A percentile compares a stretch with the other conserved stretches of the same genome.
Conservation (phyloP, 495 filamentous ascomycete genomes). For the Mycothermus thermophilus region DNA sequence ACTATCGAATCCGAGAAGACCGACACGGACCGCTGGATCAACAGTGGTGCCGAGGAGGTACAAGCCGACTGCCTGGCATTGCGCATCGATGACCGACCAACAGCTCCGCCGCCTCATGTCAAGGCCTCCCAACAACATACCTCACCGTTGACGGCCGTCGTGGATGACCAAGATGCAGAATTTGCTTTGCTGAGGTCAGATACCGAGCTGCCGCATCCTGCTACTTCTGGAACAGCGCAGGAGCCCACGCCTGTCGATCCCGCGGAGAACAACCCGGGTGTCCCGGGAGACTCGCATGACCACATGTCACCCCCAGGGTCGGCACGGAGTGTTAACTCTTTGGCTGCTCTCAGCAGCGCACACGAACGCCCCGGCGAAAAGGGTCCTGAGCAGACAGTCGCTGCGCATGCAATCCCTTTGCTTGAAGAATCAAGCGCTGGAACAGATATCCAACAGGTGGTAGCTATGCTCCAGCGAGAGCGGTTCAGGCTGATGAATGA, state of each 20-base stretch:
- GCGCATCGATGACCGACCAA: slow-evolving; percentile 15
- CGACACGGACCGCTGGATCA: slow-evolving; percentile 57
- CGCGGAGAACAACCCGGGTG: too few species aligned
- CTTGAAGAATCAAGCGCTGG: not conserved
- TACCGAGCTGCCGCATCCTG: slow-evolving; percentile 29
- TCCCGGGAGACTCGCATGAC: too few species aligned
- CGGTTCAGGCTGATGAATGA: slow-evolving; percentile 56
- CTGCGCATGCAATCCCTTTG: too few species aligned
- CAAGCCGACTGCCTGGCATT: slow-evolving; percentile 53
- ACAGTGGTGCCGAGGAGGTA: slow-evolving; percentile 56
- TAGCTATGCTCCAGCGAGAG: slow-evolving; percentile 49
- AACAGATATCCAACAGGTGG: slow-evolving; percentile 23
- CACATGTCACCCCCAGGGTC: too few species aligned
- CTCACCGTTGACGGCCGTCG: too few species aligned
- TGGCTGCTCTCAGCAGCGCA: not conserved
- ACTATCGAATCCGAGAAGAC: slow-evolving; percentile 59
- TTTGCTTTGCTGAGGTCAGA: slow-evolving; percentile 25
- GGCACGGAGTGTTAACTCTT: not conserved
- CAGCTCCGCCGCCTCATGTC: too few species aligned
- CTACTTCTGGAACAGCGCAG: too few species aligned
- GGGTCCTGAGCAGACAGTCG: not conserved
- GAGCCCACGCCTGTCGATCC: too few species aligned
- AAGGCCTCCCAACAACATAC: too few species aligned
- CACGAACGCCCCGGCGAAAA: too few species aligned
- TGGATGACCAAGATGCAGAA: slow-evolving; percentile 13